Evolutionary conservation across 768 basidiomycete genomes (phyloP), one percentile per base, ranked within the genome.

Genomic region (Rhodotorula babjevae): DNA sequence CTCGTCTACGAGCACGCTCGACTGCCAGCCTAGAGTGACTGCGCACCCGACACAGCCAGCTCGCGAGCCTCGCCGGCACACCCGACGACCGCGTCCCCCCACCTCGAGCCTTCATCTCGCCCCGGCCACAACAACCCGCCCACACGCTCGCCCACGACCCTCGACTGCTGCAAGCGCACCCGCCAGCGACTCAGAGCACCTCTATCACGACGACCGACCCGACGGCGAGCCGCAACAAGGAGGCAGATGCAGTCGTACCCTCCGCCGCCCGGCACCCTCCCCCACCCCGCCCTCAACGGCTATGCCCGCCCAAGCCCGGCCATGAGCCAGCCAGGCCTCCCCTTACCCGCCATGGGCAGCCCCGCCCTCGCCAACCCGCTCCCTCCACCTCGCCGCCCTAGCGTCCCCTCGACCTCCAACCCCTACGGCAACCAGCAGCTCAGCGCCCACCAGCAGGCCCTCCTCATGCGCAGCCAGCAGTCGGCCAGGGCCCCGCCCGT

Each of bases 401-500:
- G 33, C 56, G 56, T 21, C 33, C 21, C 56, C 31, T 10, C 56
- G 12, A 16, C 16, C 19, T 33, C 55, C 16, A 36, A 27, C 56
- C 14, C 2, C 56, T 57, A 33, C 33, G 31, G 16, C 33, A 33
- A 19, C 18, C 7, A 3, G 25, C 65, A 33, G 27, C 23, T 56
- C n/a, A 44, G 36, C 14, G 49, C 29, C 25, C 61, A 68, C 10
- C 67, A 68, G 33, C 67, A 56, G 5, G 61, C 67, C 3, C 33
- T 69, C 10, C 60, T 61, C 36, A 25, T 33, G 33, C 68, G 53
- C 31, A 23, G 14, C 14, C 66, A 72, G 53, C 71, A 64, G 58
- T 9, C 10, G 23, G 33, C 42, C 40, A 49, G 61, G 14, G 40
- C 27, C 40, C 31, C 40, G 46, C 58, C 40, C 15, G 42, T 61